phyloP scores from a whole-genome alignment of 176 grass and related monocot genomes.

The Calamus simplicifolius region DNA sequence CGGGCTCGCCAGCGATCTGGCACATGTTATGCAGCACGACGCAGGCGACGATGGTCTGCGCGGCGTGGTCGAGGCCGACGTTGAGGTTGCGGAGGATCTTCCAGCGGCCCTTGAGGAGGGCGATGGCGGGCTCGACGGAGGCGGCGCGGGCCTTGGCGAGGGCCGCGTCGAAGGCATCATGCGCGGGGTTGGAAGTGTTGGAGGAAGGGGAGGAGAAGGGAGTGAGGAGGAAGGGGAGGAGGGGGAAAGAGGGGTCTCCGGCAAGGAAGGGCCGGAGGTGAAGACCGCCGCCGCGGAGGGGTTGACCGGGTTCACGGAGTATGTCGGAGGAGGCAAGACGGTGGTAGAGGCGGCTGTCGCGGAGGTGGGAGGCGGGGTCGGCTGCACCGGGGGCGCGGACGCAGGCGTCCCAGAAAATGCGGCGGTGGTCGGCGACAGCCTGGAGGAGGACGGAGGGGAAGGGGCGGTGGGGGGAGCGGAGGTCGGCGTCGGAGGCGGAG shows the following conservation, averaged over 20 bases:
- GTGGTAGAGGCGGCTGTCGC: constrained; percentile 4
- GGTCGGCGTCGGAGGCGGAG: not conserved
- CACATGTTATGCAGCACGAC: constrained; percentile 41
- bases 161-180: constrained; percentile 20
- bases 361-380: constrained; percentile 16
- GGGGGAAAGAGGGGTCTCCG: constrained; percentile 29
- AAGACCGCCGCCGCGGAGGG: not conserved
- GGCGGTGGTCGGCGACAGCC: constrained; percentile 11
- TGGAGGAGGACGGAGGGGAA: constrained; percentile 16
- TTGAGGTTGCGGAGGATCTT: constrained; percentile 37
- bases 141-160: constrained; percentile 8
- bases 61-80: constrained; percentile 29
- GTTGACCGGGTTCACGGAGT: not conserved
- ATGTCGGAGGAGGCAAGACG: not conserved
- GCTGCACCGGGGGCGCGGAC: constrained; percentile 15
- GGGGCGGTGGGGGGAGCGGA: not conserved
- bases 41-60: constrained; percentile 38
- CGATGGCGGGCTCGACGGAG: constrained; percentile 25
- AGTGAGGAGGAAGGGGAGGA: constrained; percentile 25
- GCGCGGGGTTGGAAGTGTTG: not conserved
- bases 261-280: constrained; percentile 20
- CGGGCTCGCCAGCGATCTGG: constrained; percentile 24
- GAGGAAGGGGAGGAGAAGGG: constrained; percentile 23
- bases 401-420: constrained; percentile 23
- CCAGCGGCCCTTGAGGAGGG: constrained; percentile 34